Evolutionary conservation across 352 stramenopile genomes (phyloP).

Genomic region (Phytophthora sp.): DNA sequence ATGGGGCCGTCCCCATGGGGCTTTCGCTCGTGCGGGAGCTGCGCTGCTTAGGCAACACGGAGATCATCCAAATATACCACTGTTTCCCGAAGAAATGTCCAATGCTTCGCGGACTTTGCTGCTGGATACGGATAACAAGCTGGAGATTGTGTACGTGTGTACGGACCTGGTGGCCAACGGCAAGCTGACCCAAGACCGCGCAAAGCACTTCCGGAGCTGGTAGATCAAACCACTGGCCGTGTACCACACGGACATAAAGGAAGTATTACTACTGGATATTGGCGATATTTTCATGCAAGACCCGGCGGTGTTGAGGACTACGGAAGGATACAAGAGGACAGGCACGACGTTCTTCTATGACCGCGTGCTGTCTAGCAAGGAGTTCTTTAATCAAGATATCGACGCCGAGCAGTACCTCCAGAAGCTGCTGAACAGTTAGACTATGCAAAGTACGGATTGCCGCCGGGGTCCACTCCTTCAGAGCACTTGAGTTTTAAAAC

Average conservation of each 20-base stretch:
- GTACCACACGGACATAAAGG: conserved; percentile 51
- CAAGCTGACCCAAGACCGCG: conserved; percentile 37
- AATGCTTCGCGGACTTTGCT: conserved; percentile 26
- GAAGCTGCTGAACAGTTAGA: conserved; percentile 49
- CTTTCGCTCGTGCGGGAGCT: conserved; percentile 47
- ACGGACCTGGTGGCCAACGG: conserved; percentile 35
- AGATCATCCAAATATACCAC: conserved; percentile 50
- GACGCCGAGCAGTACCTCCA: conserved; percentile 45
- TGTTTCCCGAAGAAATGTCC: conserved; percentile 48
- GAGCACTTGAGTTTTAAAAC: conserved; percentile 28
- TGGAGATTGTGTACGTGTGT: conserved; percentile 64
- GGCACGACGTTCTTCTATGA: conserved; percentile 77
- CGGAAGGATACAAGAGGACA: conserved; percentile 46
- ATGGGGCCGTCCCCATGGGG: conserved; percentile 43
- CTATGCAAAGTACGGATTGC: conserved; percentile 43
- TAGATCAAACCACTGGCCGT: conserved; percentile 72
- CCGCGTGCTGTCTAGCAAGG: conserved; percentile 54
- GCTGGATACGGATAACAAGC: conserved; percentile 26
- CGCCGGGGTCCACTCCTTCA: conserved; percentile 24
- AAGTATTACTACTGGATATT: conserved; percentile 58
- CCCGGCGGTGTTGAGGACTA: conserved; percentile 46
- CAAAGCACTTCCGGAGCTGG: conserved; percentile 57
- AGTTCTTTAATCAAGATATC: conserved; percentile 60
- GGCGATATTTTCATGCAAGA: conserved; percentile 60
- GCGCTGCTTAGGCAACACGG: conserved; percentile 41